Conservation (phyloP, 2,329 filamentous ascomycete species). For the Ustulina deusta region DNA sequence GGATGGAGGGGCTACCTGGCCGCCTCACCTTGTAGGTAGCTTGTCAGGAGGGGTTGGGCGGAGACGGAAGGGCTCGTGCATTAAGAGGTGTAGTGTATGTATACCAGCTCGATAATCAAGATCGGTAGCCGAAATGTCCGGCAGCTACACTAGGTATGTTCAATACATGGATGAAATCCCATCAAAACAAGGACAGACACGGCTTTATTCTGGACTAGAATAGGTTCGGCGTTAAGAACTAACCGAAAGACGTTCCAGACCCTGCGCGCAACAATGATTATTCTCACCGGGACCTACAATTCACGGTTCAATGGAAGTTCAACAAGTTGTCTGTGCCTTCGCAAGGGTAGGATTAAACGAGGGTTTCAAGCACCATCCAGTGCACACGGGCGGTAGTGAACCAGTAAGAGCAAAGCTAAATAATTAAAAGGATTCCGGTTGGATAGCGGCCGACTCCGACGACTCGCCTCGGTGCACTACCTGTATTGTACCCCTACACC, state of each 20-base stretch:
- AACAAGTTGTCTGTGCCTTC: slow-evolving; percentile 17
- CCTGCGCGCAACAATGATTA: not conserved
- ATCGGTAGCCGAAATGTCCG: no score
- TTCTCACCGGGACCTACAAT: not conserved
- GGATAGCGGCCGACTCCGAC: slow-evolving; percentile 36
- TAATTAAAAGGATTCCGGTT: slow-evolving; percentile 28
- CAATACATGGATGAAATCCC: no score
- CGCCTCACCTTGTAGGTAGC: no score
- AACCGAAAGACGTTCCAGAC: no score
- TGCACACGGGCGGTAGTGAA: not conserved
- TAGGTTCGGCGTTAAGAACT: no score
- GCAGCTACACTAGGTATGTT: no score
- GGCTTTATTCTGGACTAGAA: no score
- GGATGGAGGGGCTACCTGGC: not conserved
- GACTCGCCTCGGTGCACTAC: not conserved
- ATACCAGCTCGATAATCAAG: no score
- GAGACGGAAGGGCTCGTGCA: not conserved
- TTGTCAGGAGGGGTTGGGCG: not conserved
- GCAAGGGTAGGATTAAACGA: slow-evolving; percentile 16
- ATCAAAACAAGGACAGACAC: no score
- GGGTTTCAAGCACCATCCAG: slow-evolving; percentile 21
- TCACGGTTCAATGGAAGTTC: not conserved
- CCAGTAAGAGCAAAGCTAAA: slow-evolving; percentile 25
- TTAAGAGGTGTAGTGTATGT: not conserved
- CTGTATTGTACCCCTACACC: no score